Conservation (phyloP, 495 filamentous ascomycete genomes). For the Tuber brumale region DNA sequence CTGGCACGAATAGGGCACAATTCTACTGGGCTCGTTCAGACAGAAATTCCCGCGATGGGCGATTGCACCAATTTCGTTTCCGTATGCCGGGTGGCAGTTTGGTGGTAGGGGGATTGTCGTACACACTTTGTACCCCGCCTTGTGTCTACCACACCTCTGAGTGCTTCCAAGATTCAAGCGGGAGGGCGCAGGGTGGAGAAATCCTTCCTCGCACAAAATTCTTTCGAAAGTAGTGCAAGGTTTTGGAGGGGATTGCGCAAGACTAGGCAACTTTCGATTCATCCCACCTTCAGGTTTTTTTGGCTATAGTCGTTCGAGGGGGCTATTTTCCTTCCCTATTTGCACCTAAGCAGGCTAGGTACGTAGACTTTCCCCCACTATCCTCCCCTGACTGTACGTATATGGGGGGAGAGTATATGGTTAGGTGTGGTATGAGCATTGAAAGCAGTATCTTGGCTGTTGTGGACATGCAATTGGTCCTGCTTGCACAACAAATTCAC, state of each 20-base stretch:
- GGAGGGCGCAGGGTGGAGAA: neutral
- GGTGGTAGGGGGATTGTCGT: neutral
- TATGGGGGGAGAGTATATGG: neutral
- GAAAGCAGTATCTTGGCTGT: neutral
- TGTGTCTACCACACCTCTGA: neutral
- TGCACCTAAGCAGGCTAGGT: neutral
- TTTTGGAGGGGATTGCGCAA: neutral
- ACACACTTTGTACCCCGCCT: neutral
- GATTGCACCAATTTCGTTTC: neutral
- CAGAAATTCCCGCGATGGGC: neutral
- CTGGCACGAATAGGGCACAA: neutral
- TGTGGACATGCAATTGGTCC: neutral
- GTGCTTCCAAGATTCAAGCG: neutral
- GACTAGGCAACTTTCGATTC: neutral
- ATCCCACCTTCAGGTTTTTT: neutral
- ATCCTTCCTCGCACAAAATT: neutral
- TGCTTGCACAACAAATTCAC: neutral
- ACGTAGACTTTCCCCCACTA: neutral
- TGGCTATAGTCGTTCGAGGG: neutral
- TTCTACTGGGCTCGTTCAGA: neutral
- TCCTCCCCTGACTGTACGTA: neutral
- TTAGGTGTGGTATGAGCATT: neutral
- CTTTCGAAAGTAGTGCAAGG: neutral
- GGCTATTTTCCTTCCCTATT: neutral
- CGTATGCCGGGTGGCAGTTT: neutral